These are phyloP conservation scores for Chrysanthemum lavandulifolium DNA, from an alignment of 129 eudicot species.

Conservation along the genomic window DNA sequence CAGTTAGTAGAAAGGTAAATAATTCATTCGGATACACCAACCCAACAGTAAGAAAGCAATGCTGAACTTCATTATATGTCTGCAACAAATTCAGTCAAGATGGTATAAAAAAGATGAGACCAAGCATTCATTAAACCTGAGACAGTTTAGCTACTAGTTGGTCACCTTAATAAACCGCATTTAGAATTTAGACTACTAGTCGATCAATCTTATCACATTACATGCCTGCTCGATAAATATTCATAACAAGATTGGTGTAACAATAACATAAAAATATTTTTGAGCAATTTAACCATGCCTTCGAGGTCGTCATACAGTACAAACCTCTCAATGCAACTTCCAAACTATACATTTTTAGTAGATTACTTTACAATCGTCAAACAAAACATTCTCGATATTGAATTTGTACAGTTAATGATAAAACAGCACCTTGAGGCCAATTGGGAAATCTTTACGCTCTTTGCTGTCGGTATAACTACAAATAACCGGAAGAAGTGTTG, in stretches of 20 bases:
- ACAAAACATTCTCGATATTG: constrained; percentile 9
- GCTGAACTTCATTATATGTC: constrained; percentile 97
- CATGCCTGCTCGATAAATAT: neutral
- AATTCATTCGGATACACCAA: constrained; percentile 85
- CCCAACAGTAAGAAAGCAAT: constrained; percentile 87
- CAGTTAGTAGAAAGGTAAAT: constrained; percentile 78
- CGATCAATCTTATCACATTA: neutral
- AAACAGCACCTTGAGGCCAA: constrained; percentile 76
- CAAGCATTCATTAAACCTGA: neutral
- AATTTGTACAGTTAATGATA: constrained; percentile 4
- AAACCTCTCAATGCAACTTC: neutral
- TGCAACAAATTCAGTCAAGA: constrained; percentile 43
- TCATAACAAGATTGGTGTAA: neutral
- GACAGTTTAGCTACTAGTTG: neutral
- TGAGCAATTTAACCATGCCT: neutral
- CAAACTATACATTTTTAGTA: neutral
- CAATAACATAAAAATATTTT: neutral
- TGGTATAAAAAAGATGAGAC: constrained; percentile 6
- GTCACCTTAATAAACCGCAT: neutral
- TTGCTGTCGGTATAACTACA: constrained; percentile 58
- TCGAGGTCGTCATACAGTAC: neutral
- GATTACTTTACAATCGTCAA: neutral
- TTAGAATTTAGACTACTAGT: neutral
- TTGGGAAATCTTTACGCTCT: constrained; percentile 60
- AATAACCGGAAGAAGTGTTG: constrained; percentile 89